A percentile compares a stretch with the other conserved stretches of the same genome.
phyloP scores from a whole-genome alignment of 805 yeast genomes.

The Wickerhamomyces bovis region DNA sequence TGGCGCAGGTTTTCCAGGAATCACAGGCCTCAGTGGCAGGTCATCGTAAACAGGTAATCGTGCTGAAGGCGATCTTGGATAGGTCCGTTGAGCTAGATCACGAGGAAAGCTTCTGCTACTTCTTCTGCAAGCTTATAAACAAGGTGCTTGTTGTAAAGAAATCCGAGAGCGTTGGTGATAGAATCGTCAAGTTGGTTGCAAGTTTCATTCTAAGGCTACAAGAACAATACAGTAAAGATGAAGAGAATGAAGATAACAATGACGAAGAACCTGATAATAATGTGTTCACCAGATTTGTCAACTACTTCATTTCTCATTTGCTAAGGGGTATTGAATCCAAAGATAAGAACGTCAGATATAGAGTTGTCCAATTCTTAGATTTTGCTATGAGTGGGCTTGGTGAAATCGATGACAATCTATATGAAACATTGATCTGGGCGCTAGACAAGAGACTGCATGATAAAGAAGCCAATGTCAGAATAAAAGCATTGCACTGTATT shows the following conservation, averaged over 20 bases:
- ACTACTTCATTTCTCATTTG: constrained; percentile 56
- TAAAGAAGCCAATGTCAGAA: constrained; percentile 70
- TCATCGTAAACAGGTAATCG: constrained; percentile 66
- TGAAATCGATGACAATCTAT: constrained; percentile 69
- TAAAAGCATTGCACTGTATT: constrained; percentile 78
- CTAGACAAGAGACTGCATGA: constrained; percentile 62
- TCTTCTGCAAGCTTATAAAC: constrained; percentile 57
- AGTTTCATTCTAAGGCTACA: constrained; percentile 48
- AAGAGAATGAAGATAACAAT: constrained; percentile 14
- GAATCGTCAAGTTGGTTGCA: constrained; percentile 63
- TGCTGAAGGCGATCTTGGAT: constrained; percentile 52
- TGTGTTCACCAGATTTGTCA: constrained; percentile 47
- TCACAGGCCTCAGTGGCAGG: constrained; percentile 71
- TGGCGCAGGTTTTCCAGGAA: constrained; percentile 71
- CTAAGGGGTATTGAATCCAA: constrained; percentile 74
- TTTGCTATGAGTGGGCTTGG: constrained; percentile 64
- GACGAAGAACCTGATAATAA: constrained; percentile 26
- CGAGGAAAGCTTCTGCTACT: constrained; percentile 53
- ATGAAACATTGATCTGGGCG: constrained; percentile 53
- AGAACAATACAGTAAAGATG: constrained; percentile 20
- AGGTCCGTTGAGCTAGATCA: constrained; percentile 46
- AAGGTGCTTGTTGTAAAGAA: constrained; percentile 63
- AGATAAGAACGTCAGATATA: constrained; percentile 69
- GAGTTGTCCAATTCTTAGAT: constrained; percentile 73
- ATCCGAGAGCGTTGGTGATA: constrained; percentile 66